Evolutionary conservation across 495 filamentous ascomycete species (phyloP).

Genomic region (Extremus antarcticus): DNA sequence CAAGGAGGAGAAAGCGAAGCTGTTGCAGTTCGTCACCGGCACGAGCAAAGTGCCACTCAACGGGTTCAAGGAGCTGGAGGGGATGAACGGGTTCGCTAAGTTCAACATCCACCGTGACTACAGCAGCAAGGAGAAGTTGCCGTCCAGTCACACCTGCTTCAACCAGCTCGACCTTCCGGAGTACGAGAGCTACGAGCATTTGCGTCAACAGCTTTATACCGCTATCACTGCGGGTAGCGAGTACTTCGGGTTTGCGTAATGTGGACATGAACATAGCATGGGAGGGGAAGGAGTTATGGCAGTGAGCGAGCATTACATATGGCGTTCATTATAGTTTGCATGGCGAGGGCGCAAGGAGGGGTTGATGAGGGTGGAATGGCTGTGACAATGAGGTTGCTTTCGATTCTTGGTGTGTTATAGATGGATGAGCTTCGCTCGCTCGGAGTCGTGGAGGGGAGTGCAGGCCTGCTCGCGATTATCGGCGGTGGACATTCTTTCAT

Average conservation of each 20-base stretch:
- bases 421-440: neutral
- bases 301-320: neutral
- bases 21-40: constrained; percentile 96
- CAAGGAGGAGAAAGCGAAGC: constrained; percentile 95
- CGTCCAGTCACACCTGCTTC: constrained; percentile 96
- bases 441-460: neutral
- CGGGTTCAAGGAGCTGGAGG: constrained; percentile 97
- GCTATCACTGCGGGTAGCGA: constrained; percentile 93
- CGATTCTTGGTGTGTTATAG: neutral
- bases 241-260: constrained; percentile 94
- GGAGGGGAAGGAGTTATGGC: neutral
- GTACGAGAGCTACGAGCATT: constrained; percentile 89
- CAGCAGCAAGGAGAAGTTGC: constrained; percentile 91
- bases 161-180: constrained; percentile 99
- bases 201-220: constrained; percentile 78
- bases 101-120: constrained; percentile 99
- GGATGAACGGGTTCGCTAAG: constrained; percentile 95
- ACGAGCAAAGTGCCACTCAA: constrained; percentile 98
- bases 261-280: neutral
- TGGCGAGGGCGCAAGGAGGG: neutral
- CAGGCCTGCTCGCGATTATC: neutral
- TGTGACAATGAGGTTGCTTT: neutral
- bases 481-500: neutral
- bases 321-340: neutral
- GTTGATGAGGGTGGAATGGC: neutral